A percentile compares a stretch with the other conserved stretches of the same genome.
phyloP scores from a whole-genome alignment of 805 yeast species.

The Lipomyces lipofer region DNA sequence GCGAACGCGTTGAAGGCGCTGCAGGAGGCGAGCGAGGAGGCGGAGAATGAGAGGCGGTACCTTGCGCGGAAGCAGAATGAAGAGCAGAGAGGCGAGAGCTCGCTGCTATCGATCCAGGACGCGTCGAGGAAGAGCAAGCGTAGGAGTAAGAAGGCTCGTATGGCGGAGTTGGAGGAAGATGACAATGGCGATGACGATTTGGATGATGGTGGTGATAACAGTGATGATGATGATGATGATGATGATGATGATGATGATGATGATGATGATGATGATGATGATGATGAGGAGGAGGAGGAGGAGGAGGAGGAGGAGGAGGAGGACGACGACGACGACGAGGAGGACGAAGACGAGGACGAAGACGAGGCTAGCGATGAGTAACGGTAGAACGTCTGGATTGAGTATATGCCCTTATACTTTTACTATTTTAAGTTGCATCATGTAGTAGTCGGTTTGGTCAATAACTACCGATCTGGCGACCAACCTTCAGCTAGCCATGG shows the following conservation, averaged over 20 bases:
- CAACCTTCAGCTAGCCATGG: too few relatives aligned
- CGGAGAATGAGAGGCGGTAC: neutral
- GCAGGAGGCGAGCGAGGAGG: conserved; percentile 7
- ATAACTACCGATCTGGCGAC: too few relatives aligned
- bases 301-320: conserved; percentile 11
- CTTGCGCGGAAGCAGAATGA: neutral
- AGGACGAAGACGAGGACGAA: conserved; percentile 2
- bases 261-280: neutral
- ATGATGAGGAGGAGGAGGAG: neutral
- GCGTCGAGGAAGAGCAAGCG: neutral
- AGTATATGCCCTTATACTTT: too few relatives aligned
- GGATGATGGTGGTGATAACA: neutral
- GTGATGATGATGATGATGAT: conserved; percentile 1
- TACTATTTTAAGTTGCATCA: too few relatives aligned
- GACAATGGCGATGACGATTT: conserved; percentile 18
- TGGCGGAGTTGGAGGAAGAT: conserved; percentile 18
- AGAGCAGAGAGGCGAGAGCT: neutral
- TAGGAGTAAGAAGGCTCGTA: conserved; percentile 8
- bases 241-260: neutral
- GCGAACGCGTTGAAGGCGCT: conserved; percentile 16
- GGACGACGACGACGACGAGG: neutral
- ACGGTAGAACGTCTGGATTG: too few relatives aligned
- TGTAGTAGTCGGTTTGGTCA: too few relatives aligned
- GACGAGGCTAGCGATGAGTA: conserved; percentile 13
- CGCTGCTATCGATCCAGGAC: conserved; percentile 4